Evolutionary conservation across 2,329 filamentous ascomycete species (phyloP), one percentile per base, ranked within the genome.

Genomic region (Fusarium proliferatum): DNA sequence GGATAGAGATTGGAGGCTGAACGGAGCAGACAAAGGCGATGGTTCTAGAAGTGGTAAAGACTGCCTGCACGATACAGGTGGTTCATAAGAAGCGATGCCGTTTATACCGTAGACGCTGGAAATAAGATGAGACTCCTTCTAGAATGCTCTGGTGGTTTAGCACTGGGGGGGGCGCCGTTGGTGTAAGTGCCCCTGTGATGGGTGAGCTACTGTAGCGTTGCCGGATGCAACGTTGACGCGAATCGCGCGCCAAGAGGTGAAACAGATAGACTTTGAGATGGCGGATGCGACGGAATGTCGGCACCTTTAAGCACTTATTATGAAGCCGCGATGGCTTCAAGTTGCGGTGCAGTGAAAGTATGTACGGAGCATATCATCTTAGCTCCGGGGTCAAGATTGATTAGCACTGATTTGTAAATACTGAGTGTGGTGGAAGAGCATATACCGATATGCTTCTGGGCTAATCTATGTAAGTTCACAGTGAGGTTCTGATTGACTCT

Each of bases 31-130:
- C 45, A 59, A 58, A 58, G 34, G 30, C 38, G 28, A 41, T 34
- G 61, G 56, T 64, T 59, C 68, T 68, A 45, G 43, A 68, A 70
- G 39, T 55, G 72, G 72, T 60, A 62, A 75, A 66, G 63, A 56
- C 59, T 26, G 46, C 12, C 55, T 70, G 72, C 69, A 72, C 36
- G 42, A 61, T 70, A 51, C 65, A 63, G 72, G 61, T 74, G 68
- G 59, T 60, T 39, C 52, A 74, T 57, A 52, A 65, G 28, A 36
- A 57, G 46, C 28, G 49, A 68, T 56, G 28, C 33, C 33, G 64
- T 48, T 26, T 36, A 21, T 26, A 42, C 70, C 43, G 52, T 42
- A 36, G 46, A 52, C 17, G 28, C 33, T 53, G n/a, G 46, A 61
- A 61, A 57, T 48, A 59, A 51, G 56, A 61, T 48, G 43, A 64